A percentile compares a stretch with the other conserved stretches of the same genome.
phyloP scores from a whole-genome alignment of 2,329 filamentous ascomycete genomes.

The Hirsutella rhossiliensis region DNA sequence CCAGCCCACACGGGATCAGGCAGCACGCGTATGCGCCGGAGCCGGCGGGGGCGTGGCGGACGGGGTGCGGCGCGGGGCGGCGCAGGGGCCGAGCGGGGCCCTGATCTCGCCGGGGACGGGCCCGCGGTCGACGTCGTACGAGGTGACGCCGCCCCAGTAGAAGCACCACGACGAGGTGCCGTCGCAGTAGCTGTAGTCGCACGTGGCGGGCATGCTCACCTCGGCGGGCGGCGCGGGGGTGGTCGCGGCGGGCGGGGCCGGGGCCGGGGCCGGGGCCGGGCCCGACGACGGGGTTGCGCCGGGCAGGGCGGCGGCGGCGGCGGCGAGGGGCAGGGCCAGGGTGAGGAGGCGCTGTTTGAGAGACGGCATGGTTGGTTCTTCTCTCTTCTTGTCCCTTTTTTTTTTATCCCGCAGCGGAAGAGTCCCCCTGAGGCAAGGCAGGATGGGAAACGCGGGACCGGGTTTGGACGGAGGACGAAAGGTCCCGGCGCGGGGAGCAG shows the following conservation, averaged over 20 bases:
- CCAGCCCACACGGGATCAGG: too few relatives aligned
- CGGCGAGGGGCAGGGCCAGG: conserved; percentile 1
- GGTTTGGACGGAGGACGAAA: too few relatives aligned
- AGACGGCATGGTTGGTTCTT: background rate
- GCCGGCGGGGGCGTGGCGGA: background rate
- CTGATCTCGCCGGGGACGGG: conserved; percentile 24
- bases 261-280: background rate
- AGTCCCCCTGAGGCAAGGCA: too few relatives aligned
- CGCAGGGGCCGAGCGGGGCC: conserved; percentile 18
- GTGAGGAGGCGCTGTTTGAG: background rate
- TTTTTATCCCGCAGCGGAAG: too few relatives aligned
- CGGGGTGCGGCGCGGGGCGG: background rate
- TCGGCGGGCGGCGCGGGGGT: conserved; percentile 4
- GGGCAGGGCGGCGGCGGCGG: background rate
- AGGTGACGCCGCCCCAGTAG: conserved; percentile 24
- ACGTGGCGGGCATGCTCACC: conserved; percentile 10
- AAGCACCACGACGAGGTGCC: conserved; percentile 23
- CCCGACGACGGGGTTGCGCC: background rate
- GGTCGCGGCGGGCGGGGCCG: background rate
- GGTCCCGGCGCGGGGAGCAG: too few relatives aligned
- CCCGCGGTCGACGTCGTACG: conserved; percentile 19
- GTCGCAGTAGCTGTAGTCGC: conserved; percentile 24
- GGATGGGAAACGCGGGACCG: too few relatives aligned
- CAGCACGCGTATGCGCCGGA: background rate
- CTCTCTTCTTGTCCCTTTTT: too few relatives aligned